Percentiles rank a stretch among this genome's conserved stretches.
Evolutionary conservation across 345 rosid genomes (phyloP).

Genomic region (Capsella bursapastoris): DNA sequence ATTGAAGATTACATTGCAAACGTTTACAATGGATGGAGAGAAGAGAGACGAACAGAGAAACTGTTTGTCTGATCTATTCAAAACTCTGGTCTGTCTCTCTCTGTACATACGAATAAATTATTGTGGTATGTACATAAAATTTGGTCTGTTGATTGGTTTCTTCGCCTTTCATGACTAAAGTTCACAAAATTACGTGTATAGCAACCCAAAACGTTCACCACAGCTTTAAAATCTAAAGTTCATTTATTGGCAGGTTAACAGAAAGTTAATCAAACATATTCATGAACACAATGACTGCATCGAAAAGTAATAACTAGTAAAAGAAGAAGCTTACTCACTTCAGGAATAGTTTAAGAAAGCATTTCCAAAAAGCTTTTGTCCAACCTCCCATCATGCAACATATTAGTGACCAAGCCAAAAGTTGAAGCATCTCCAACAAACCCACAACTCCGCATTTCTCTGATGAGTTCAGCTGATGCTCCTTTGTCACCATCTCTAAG

Average conservation of each 20-base stretch:
- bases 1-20: conserved; percentile 42
- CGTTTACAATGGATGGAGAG: conserved; percentile 42
- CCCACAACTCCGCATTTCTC: conserved; percentile 1
- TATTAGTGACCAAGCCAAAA: neutral
- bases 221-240: too few relatives aligned
- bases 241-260: too few relatives aligned
- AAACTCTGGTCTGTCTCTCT: neutral
- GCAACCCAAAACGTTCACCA: too few relatives aligned
- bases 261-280: too few relatives aligned
- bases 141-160: neutral
- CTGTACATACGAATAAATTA: conserved; percentile 1
- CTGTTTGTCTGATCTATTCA: conserved; percentile 28
- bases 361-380: neutral
- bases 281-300: too few relatives aligned
- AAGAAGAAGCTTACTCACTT: too few relatives aligned
- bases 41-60: conserved; percentile 38
- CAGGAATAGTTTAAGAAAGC: neutral
- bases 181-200: too few relatives aligned
- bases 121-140: conserved; percentile 26
- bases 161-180: too few relatives aligned
- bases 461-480: neutral
- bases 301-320: too few relatives aligned
- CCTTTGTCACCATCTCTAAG: conserved; percentile 5
- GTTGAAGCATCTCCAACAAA: conserved; percentile 1
- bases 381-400: neutral